Percentiles rank a stretch among this genome's conserved stretches.
Evolutionary conservation across 345 rosid species (phyloP).

Genomic region (Populus ilicifolia): DNA sequence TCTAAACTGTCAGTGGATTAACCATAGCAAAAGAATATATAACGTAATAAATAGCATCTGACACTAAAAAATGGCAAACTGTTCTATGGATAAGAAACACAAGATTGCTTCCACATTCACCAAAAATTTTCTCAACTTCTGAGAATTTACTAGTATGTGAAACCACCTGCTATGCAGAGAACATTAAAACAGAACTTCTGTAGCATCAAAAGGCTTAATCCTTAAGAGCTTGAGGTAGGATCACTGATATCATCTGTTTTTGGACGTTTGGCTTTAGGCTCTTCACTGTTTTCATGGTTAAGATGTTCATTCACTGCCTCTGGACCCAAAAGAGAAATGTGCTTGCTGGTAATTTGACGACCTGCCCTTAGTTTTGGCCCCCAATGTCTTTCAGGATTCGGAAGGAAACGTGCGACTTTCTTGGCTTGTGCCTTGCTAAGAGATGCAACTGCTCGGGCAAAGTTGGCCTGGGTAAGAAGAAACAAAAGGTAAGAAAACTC

Average conservation of each 20-base stretch:
- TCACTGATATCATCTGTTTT: conserved; percentile 33
- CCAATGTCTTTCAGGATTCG: conserved; percentile 99
- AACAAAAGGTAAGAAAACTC: not conserved
- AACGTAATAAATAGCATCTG: not conserved
- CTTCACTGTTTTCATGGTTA: conserved; percentile 38
- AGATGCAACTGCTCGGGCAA: conserved; percentile 80
- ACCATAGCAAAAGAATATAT: not conserved
- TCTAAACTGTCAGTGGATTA: not conserved
- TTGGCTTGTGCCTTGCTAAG: conserved; percentile 94
- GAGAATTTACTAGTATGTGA: not conserved
- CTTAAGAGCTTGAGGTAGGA: not conserved
- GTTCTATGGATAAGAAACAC: not conserved
- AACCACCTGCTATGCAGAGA: not conserved
- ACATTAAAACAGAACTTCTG: not conserved
- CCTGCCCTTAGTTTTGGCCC: conserved; percentile 97
- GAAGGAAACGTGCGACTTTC: conserved; percentile 85
- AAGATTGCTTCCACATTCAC: not conserved
- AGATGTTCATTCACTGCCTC: conserved; percentile 82
- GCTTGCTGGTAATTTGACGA: conserved; percentile 91
- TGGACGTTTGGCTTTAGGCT: conserved; percentile 44
- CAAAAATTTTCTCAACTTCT: not conserved
- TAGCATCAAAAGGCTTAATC: not conserved
- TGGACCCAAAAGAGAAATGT: conserved; percentile 83
- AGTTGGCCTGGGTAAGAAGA: conserved; percentile 62
- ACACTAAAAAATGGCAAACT: conserved; percentile 11